Evolutionary conservation across 2,329 filamentous ascomycete species (phyloP).

Genomic region (Trichophyton simii): DNA sequence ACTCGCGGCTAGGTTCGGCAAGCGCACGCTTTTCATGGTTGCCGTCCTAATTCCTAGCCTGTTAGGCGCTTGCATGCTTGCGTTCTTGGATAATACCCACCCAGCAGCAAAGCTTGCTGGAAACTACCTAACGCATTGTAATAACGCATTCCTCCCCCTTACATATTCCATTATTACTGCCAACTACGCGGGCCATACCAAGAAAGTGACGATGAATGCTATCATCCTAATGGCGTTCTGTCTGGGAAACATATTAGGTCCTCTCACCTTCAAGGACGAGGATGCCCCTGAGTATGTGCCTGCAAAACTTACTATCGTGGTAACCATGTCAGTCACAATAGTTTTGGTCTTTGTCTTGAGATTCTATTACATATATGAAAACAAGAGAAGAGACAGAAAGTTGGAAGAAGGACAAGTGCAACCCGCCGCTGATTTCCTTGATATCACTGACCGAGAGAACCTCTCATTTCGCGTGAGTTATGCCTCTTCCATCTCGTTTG

Average conservation of each 20-base stretch:
- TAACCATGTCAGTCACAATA: constrained; percentile 53
- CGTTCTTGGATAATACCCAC: constrained; percentile 50
- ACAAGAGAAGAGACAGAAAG: constrained; percentile 44
- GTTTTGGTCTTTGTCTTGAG: constrained; percentile 44
- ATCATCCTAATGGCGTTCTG: constrained; percentile 60
- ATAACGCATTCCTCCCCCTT: constrained; percentile 62
- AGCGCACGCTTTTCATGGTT: constrained; percentile 62
- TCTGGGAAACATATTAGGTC: constrained; percentile 54
- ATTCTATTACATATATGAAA: constrained; percentile 46
- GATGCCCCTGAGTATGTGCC: constrained; percentile 56
- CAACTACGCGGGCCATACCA: constrained; percentile 61
- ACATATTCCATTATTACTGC: constrained; percentile 54
- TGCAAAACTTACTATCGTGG: constrained; percentile 56
- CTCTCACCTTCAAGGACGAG: constrained; percentile 50
- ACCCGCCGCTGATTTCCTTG: constrained; percentile 46
- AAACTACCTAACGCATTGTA: constrained; percentile 66
- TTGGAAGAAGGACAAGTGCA: constrained; percentile 31
- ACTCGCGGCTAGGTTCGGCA: constrained; percentile 38
- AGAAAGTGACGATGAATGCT: constrained; percentile 56
- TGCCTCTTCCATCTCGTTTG: constrained; percentile 40
- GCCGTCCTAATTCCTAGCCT: constrained; percentile 55
- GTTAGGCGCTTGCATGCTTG: constrained; percentile 51
- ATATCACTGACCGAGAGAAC: constrained; percentile 52
- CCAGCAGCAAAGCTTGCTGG: constrained; percentile 51
- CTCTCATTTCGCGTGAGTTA: constrained; percentile 19